Evolutionary conservation across 768 basidiomycete species (phyloP).

Genomic region (Pulveroboletus frians): DNA sequence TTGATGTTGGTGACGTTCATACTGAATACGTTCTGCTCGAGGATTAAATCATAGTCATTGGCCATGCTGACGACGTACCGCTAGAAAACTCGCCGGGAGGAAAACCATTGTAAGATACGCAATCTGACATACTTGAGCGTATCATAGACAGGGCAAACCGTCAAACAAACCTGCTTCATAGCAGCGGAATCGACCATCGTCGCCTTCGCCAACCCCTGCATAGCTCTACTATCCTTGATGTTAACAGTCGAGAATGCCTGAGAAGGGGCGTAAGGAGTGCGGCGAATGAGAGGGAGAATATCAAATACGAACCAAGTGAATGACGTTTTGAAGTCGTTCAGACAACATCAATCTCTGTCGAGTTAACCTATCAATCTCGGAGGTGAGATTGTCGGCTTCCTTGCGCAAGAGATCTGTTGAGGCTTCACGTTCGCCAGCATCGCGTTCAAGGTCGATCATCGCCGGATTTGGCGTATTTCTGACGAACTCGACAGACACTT

Average conservation of each 20-base stretch:
- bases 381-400: slow-evolving; percentile 44
- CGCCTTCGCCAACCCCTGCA: slow-evolving; percentile 45
- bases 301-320: slow-evolving; percentile 25
- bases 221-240: slow-evolving; percentile 47
- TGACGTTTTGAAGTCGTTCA: slow-evolving; percentile 31
- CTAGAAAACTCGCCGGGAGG: slow-evolving; percentile 46
- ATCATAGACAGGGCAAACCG: neutral
- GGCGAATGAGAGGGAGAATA: neutral
- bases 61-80: slow-evolving; percentile 16
- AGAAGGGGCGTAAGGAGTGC: neutral
- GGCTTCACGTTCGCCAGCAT: slow-evolving; percentile 3
- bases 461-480: slow-evolving; percentile 44
- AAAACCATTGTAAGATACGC: slow-evolving; percentile 58
- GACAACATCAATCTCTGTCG: slow-evolving; percentile 27
- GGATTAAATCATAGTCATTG: slow-evolving; percentile 2
- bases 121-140: slow-evolving; percentile 25
- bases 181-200: slow-evolving; percentile 39
- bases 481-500: slow-evolving; percentile 46
- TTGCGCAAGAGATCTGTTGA: slow-evolving; percentile 37
- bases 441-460: slow-evolving; percentile 28
- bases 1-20: slow-evolving; percentile 32
- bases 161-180: slow-evolving; percentile 30
- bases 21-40: slow-evolving; percentile 28
- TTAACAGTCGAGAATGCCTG: slow-evolving; percentile 59
- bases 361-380: slow-evolving; percentile 47